phyloP scores from a whole-genome alignment of 176 grass and related monocot genomes.

The Raddia distichophylla region DNA sequence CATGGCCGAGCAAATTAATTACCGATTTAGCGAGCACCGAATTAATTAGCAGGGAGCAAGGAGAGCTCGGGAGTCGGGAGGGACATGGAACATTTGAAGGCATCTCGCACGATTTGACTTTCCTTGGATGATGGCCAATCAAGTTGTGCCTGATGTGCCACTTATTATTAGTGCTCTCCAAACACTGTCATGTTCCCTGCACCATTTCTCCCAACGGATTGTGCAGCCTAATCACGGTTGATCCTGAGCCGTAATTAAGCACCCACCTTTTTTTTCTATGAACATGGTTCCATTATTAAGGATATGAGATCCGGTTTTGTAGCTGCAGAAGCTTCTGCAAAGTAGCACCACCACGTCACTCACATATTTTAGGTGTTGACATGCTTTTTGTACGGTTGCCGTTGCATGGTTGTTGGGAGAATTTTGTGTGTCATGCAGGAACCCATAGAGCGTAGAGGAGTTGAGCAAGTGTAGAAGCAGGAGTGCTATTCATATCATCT shows the following conservation, averaged over 20 bases:
- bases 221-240: no score
- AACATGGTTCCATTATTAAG: not conserved
- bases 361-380: not conserved
- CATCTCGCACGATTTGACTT: no score
- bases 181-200: not conserved
- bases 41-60: not conserved
- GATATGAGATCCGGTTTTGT: not conserved
- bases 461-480: not conserved
- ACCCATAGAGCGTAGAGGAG: not conserved
- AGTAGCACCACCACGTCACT: not conserved
- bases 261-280: no score
- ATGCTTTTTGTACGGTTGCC: not conserved
- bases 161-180: no score
- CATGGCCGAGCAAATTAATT: slow-evolving; percentile 21
- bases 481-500: not conserved
- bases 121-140: no score
- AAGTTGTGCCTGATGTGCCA: no score
- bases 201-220: not conserved
- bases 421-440: not conserved
- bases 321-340: slow-evolving; percentile 4
- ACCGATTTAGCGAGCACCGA: no score
- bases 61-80: not conserved
- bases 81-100: no score
- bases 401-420: slow-evolving; percentile 3
- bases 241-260: no score